Percentiles rank a stretch among this genome's conserved stretches.
These are phyloP conservation scores for Tilletia indica DNA, from an alignment of 1,284 basidiomycete species.

Conservation along the genomic window DNA sequence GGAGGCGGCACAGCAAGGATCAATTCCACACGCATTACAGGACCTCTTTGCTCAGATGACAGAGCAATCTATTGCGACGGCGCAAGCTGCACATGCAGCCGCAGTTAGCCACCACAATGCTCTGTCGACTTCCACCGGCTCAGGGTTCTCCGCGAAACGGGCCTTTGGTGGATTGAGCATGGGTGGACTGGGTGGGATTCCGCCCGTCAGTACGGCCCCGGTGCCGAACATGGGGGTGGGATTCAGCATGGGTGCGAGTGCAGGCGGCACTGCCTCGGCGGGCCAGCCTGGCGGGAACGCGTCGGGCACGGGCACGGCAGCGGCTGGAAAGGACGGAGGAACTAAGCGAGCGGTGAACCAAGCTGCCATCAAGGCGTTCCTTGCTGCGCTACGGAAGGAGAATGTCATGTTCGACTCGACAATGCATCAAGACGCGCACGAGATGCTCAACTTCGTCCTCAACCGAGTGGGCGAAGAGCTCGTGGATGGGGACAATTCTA, in stretches of 20 bases:
- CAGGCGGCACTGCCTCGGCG: not conserved
- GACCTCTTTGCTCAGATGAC: slow-evolving; percentile 17
- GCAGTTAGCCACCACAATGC: not conserved
- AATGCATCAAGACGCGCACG: slow-evolving; percentile 80
- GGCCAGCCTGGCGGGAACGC: not conserved
- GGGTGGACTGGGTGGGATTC: slow-evolving; percentile 4
- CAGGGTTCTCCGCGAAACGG: not conserved
- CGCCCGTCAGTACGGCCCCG: not conserved
- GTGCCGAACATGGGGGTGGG: not conserved
- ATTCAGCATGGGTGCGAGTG: slow-evolving; percentile 7
- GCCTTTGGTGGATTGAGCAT: slow-evolving; percentile 15
- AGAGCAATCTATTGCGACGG: slow-evolving; percentile 6
- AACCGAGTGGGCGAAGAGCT: slow-evolving; percentile 92
- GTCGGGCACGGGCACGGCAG: not conserved
- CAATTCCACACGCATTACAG: not conserved
- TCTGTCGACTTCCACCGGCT: not conserved
- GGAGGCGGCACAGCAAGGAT: not conserved
- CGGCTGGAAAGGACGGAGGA: not conserved
- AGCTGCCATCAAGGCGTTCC: slow-evolving; percentile 37
- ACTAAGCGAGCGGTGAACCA: slow-evolving; percentile 9
- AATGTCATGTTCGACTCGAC: slow-evolving; percentile 50
- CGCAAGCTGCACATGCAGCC: not conserved
- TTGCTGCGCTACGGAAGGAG: slow-evolving; percentile 41
- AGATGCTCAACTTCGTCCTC: slow-evolving; percentile 90
- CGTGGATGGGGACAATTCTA: slow-evolving; percentile 63